Evolutionary conservation across 495 filamentous ascomycete genomes (phyloP).

Genomic region (Aspergillus bridgeri): DNA sequence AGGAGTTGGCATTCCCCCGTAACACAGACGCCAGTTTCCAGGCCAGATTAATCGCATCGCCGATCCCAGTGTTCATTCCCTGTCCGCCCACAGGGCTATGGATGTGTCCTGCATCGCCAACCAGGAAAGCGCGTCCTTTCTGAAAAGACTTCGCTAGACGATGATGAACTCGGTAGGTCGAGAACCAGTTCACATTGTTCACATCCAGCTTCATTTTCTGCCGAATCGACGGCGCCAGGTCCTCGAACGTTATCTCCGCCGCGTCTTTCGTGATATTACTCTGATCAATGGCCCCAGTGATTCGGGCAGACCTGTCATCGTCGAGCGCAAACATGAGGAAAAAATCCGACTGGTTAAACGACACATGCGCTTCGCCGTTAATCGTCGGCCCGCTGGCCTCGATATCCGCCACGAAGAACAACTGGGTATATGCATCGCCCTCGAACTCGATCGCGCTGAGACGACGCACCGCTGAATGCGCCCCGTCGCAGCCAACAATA

Average conservation of each 20-base stretch:
- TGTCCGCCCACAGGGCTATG: conserved; percentile 56
- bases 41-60: conserved; percentile 55
- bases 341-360: conserved; percentile 25
- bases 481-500: conserved; percentile 38
- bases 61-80: conserved; percentile 60
- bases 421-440: conserved; percentile 29
- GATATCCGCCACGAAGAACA: conserved; percentile 36
- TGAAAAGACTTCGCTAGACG: conserved; percentile 30
- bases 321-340: conserved; percentile 29
- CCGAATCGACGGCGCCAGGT: conserved; percentile 23
- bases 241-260: conserved; percentile 27
- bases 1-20: conserved; percentile 36
- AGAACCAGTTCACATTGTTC: conserved; percentile 36
- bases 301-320: conserved; percentile 19
- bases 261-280: conserved; percentile 10
- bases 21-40: conserved; percentile 53
- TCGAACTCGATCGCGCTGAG: conserved; percentile 24
- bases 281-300: conserved; percentile 25
- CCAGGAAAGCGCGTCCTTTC: conserved; percentile 30
- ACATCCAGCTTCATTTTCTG: conserved; percentile 20
- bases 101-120: conserved; percentile 52
- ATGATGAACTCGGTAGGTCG: conserved; percentile 33
- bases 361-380: conserved; percentile 35
- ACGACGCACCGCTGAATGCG: conserved; percentile 32
- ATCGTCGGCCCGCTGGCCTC: conserved; percentile 27